A percentile compares a stretch with the other conserved stretches of the same genome.
These are phyloP conservation scores for Chaetomium sp. DNA, from an alignment of 2,329 filamentous ascomycete genomes.

Conservation along the genomic window DNA sequence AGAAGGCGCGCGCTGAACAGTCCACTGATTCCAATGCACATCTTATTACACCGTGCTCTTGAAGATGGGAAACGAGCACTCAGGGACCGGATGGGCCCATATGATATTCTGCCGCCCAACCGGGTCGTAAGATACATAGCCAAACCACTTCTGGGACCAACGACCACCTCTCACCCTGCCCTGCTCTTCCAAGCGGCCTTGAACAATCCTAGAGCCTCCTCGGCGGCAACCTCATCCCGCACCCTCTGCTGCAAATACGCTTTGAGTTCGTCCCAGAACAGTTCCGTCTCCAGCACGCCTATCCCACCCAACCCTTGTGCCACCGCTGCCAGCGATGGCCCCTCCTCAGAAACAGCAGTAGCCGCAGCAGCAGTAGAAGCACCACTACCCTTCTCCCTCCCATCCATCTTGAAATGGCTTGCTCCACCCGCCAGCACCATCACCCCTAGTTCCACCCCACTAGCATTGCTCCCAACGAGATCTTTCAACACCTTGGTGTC, in stretches of 20 bases:
- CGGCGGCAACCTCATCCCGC: conserved; percentile 61
- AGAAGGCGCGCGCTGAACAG: too few relatives aligned
- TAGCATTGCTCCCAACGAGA: conserved; percentile 40
- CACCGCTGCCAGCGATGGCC: conserved; percentile 33
- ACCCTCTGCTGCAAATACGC: conserved; percentile 74
- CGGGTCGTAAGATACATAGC: neutral
- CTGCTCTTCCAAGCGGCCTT: conserved; percentile 60
- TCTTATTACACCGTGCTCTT: too few relatives aligned
- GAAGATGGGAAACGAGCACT: too few relatives aligned
- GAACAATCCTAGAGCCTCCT: conserved; percentile 61
- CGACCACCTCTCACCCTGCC: conserved; percentile 3
- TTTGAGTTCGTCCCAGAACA: conserved; percentile 82
- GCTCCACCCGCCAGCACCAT: conserved; percentile 74
- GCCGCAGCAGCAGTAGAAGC: conserved; percentile 23
- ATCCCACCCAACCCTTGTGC: conserved; percentile 50
- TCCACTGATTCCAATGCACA: too few relatives aligned
- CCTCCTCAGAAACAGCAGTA: neutral
- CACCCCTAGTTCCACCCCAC: conserved; percentile 67
- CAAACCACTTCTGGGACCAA: neutral
- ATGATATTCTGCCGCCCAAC: too few relatives aligned
- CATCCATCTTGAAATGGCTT: conserved; percentile 27
- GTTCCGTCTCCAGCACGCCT: conserved; percentile 59
- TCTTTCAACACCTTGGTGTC: conserved; percentile 76
- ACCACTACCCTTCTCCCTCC: conserved; percentile 26
- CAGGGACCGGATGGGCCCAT: too few relatives aligned